These are phyloP conservation scores for Conticribra guillardii DNA, from an alignment of 108 stramenopile species.

Conservation along the genomic window DNA sequence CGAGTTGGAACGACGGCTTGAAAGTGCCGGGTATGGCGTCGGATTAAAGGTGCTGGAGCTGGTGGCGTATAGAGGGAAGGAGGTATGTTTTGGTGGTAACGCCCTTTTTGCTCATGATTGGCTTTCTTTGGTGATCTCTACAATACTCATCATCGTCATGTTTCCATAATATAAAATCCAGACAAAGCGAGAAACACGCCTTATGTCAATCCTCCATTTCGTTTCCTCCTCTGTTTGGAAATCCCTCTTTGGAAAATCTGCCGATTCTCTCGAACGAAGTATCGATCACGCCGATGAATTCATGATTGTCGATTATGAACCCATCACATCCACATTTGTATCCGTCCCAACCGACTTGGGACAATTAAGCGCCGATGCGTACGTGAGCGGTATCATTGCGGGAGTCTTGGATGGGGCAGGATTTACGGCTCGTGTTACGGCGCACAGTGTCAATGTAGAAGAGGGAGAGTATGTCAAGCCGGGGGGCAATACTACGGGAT, in stretches of 20 bases:
- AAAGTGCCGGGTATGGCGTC: slow-evolving; percentile 91
- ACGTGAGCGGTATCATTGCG: slow-evolving; percentile 90
- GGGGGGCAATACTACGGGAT: slow-evolving; percentile 16
- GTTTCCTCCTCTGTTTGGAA: slow-evolving; percentile 95
- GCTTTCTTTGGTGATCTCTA: too few species aligned
- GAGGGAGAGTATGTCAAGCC: slow-evolving; percentile 56
- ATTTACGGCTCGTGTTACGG: slow-evolving; percentile 86
- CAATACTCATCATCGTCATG: too few species aligned
- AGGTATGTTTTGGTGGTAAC: too few species aligned
- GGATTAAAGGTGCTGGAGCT: slow-evolving; percentile 93
- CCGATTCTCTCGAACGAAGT: slow-evolving; percentile 93
- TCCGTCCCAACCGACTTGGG: slow-evolving; percentile 87
- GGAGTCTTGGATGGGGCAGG: slow-evolving; percentile 87
- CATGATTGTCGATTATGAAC: slow-evolving; percentile 94
- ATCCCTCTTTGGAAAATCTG: slow-evolving; percentile 91
- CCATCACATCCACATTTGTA: slow-evolving; percentile 88
- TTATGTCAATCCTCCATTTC: slow-evolving; percentile 91
- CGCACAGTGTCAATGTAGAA: slow-evolving; percentile 78
- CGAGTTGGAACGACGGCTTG: slow-evolving; percentile 91
- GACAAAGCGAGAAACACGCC: slow-evolving; percentile 81
- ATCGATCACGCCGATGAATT: slow-evolving; percentile 95
- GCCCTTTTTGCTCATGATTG: too few species aligned
- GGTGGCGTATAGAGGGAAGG: slow-evolving; percentile 79
- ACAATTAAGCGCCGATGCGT: slow-evolving; percentile 90
- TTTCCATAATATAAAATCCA: slow-evolving; percentile 14